These are phyloP conservation scores for Pseudonitzschia multistriata DNA, from an alignment of 108 stramenopile genomes.

Conservation along the genomic window DNA sequence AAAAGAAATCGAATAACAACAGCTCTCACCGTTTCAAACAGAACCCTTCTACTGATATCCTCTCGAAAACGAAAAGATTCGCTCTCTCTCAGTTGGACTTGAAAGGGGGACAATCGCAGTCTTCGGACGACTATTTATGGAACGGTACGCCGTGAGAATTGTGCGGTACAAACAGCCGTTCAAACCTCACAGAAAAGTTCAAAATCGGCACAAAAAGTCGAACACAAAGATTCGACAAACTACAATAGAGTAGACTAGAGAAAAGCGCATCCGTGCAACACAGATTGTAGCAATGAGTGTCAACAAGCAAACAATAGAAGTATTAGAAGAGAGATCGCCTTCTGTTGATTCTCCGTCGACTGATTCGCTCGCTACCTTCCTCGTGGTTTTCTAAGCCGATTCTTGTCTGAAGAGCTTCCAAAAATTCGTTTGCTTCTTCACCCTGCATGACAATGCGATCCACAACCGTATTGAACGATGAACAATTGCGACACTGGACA, in stretches of 20 bases:
- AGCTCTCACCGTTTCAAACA: background rate
- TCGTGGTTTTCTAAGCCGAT: conserved; percentile 26
- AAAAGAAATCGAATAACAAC: background rate
- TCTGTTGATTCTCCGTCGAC: conserved; percentile 38
- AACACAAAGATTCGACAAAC: too few relatives aligned
- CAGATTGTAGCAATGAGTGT: background rate
- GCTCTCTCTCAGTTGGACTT: background rate
- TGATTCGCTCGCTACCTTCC: conserved; percentile 39
- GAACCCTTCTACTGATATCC: background rate
- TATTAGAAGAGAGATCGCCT: conserved; percentile 22
- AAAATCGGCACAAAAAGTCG: too few relatives aligned
- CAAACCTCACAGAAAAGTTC: too few relatives aligned
- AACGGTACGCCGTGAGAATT: conserved; percentile 6
- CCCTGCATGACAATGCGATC: conserved; percentile 72
- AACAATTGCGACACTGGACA: conserved; percentile 61
- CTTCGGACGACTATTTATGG: background rate
- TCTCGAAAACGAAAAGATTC: background rate
- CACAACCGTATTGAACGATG: conserved; percentile 77
- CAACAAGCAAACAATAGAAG: background rate
- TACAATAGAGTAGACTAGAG: too few relatives aligned
- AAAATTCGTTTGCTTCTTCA: conserved; percentile 72
- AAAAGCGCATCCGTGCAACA: background rate
- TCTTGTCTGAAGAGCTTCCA: conserved; percentile 47
- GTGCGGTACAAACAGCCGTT: too few relatives aligned
- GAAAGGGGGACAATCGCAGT: background rate